These are phyloP conservation scores for Podospora bellae-mahoneyi DNA, from an alignment of 495 filamentous ascomycete genomes.

Conservation along the genomic window DNA sequence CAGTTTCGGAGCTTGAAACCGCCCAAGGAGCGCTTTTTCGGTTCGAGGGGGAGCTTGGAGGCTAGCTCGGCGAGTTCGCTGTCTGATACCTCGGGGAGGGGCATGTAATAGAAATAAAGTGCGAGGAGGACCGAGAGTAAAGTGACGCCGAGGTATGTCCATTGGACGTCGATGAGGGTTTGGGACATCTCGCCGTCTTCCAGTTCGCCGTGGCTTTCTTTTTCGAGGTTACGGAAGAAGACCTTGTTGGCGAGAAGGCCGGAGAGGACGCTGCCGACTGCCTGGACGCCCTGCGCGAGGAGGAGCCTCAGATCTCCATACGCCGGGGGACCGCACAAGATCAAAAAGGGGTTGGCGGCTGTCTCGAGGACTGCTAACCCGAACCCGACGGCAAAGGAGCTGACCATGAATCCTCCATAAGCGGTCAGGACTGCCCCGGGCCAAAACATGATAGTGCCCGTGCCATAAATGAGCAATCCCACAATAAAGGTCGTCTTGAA, in stretches of 20 bases:
- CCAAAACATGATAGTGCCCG: slow-evolving; percentile 63
- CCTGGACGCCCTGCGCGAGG: slow-evolving; percentile 66
- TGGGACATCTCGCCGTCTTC: slow-evolving; percentile 12
- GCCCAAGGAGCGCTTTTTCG: slow-evolving; percentile 35
- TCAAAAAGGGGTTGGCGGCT: slow-evolving; percentile 56
- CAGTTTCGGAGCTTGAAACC: slow-evolving; percentile 40
- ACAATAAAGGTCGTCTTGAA: slow-evolving; percentile 65
- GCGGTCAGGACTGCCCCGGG: slow-evolving; percentile 59
- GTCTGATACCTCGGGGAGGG: slow-evolving; percentile 52
- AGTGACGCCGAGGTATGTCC: slow-evolving; percentile 72
- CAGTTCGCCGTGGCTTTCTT: neutral
- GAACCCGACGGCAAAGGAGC: slow-evolving; percentile 66
- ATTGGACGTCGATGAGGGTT: slow-evolving; percentile 64
- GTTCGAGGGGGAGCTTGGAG: slow-evolving; percentile 39
- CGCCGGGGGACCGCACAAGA: slow-evolving; percentile 54
- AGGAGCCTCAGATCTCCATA: slow-evolving; percentile 59
- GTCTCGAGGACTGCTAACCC: slow-evolving; percentile 72
- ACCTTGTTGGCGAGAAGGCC: slow-evolving; percentile 65
- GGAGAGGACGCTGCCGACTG: slow-evolving; percentile 61
- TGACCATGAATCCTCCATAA: slow-evolving; percentile 67
- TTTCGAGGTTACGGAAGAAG: slow-evolving; percentile 50
- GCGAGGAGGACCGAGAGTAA: slow-evolving; percentile 66
- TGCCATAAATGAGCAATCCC: slow-evolving; percentile 60
- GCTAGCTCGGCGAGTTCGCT: slow-evolving; percentile 46
- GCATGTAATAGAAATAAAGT: slow-evolving; percentile 58